These are phyloP conservation scores for Candida boidinii DNA, from an alignment of 805 yeast genomes.

Conservation along the genomic window DNA sequence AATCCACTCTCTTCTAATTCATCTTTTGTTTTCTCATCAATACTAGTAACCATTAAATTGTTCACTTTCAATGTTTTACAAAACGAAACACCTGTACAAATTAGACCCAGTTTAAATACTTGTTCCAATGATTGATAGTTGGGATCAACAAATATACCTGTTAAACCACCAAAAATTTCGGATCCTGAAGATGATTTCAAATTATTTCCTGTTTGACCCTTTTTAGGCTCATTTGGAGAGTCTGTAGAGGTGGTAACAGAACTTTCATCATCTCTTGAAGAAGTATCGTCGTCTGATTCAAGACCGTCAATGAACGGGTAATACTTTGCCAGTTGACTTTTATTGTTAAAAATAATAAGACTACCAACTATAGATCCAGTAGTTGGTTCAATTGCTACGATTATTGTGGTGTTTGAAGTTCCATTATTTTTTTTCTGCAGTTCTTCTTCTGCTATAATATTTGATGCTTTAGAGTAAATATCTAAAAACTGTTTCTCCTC, in stretches of 20 bases:
- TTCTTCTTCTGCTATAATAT: constrained; percentile 17
- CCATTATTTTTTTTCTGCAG: background rate
- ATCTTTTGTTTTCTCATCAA: constrained; percentile 5
- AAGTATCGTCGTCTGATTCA: background rate
- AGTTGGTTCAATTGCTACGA: constrained; percentile 46
- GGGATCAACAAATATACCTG: constrained; percentile 46
- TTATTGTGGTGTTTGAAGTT: constrained; percentile 32
- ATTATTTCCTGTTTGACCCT: too few relatives aligned
- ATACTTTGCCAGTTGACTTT: constrained; percentile 34
- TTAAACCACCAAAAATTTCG: constrained; percentile 36
- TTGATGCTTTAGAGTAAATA: constrained; percentile 30
- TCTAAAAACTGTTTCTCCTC: constrained; percentile 18
- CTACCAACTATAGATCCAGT: constrained; percentile 46
- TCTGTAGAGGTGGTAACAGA: background rate
- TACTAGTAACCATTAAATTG: constrained; percentile 8
- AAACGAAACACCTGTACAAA: constrained; percentile 46
- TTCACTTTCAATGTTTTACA: constrained; percentile 24
- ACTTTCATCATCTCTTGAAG: background rate
- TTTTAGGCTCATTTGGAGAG: too few relatives aligned
- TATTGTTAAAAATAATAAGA: constrained; percentile 37
- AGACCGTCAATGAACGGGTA: constrained; percentile 39
- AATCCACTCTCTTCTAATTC: constrained; percentile 18
- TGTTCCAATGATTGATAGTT: constrained; percentile 42
- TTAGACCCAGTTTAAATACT: constrained; percentile 46
- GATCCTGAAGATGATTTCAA: constrained; percentile 3